phyloP scores from a whole-genome alignment of 2,329 filamentous ascomycete genomes.

The Cyphellophora attinorum region DNA sequence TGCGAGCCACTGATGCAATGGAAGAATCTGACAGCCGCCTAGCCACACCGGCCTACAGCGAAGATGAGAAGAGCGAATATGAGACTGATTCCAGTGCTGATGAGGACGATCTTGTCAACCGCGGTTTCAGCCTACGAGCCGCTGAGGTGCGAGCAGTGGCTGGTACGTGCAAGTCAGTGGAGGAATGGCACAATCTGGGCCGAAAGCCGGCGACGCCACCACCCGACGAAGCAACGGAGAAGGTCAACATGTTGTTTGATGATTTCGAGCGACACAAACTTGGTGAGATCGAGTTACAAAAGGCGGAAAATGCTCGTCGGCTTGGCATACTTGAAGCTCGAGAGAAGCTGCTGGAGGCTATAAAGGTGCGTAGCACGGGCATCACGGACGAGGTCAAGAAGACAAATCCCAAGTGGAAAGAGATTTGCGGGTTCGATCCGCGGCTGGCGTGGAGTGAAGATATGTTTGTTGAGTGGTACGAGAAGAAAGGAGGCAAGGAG shows the following conservation, averaged over 20 bases:
- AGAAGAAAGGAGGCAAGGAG: constrained; percentile 26
- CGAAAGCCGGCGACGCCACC: constrained; percentile 19
- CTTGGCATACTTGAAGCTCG: constrained; percentile 32
- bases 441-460: constrained; percentile 38
- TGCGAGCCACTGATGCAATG: constrained; percentile 5
- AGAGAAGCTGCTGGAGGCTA: constrained; percentile 30
- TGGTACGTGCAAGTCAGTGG: constrained; percentile 13
- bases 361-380: constrained; percentile 31
- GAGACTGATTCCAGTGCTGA: constrained; percentile 21
- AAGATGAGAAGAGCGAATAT: constrained; percentile 21
- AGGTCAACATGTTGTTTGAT: constrained; percentile 13
- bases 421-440: constrained; percentile 39
- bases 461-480: constrained; percentile 38
- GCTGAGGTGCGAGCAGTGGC: constrained; percentile 17
- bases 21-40: constrained; percentile 15
- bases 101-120: constrained; percentile 19
- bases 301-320: constrained; percentile 24
- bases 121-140: constrained; percentile 14
- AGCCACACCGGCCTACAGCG: constrained; percentile 19
- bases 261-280: constrained; percentile 29
- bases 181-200: constrained; percentile 14
- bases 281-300: constrained; percentile 26
- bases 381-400: constrained; percentile 35
- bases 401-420: constrained; percentile 35
- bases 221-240: constrained; percentile 12